Conservation (phyloP, 371 early-diverging fungal genomes). For the Mucor circinelloides region DNA sequence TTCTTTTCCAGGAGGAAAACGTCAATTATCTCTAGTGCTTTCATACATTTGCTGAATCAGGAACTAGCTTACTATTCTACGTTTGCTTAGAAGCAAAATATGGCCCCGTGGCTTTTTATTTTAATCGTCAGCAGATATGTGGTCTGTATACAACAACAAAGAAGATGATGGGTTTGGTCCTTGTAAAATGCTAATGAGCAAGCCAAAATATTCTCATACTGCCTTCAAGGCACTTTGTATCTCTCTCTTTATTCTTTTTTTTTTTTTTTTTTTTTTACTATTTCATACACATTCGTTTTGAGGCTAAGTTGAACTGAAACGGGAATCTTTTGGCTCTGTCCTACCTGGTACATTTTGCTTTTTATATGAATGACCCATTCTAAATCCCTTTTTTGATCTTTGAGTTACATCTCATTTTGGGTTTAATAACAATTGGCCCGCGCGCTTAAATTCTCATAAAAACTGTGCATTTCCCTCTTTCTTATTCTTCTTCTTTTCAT, state of each 20-base stretch:
- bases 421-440: slow-evolving; percentile 21
- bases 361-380: slow-evolving; percentile 11
- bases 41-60: background rate
- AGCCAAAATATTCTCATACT: background rate
- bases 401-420: slow-evolving; percentile 16
- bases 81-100: background rate
- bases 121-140: background rate
- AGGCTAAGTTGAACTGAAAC: slow-evolving; percentile 15
- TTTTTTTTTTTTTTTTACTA: background rate
- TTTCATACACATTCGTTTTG: background rate
- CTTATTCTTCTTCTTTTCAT: background rate
- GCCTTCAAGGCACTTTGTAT: too few relatives aligned
- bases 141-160: background rate
- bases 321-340: slow-evolving; percentile 4
- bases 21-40: background rate
- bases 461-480: background rate
- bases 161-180: background rate
- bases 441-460: slow-evolving; percentile 16
- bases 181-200: background rate
- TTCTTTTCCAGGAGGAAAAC: background rate
- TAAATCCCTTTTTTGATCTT: slow-evolving; percentile 7
- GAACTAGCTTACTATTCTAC: background rate
- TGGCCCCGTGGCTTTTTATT: background rate
- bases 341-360: slow-evolving; percentile 7
- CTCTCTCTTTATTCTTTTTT: too few relatives aligned